These are phyloP conservation scores for Sesbania bispinosa DNA, from an alignment of 306 rosid species.

Conservation along the genomic window DNA sequence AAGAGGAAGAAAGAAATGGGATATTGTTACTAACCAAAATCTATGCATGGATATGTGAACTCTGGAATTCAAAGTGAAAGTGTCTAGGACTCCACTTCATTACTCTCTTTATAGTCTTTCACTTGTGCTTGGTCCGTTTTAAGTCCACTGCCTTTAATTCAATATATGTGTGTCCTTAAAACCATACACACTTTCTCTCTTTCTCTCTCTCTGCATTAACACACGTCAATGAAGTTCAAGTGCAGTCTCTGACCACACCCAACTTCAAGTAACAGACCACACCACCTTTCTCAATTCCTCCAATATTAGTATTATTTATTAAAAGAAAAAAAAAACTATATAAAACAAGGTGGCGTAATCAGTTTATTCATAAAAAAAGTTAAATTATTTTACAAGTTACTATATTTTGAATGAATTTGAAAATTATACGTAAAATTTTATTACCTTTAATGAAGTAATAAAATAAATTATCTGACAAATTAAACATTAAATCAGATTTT, in stretches of 20 bases:
- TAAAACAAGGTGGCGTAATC: too few species aligned
- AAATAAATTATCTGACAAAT: too few species aligned
- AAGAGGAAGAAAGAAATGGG: constrained; percentile 27
- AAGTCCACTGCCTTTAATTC: background rate
- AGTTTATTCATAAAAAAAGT: too few species aligned
- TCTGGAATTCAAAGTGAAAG: background rate
- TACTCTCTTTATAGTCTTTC: background rate
- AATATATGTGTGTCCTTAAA: too few species aligned
- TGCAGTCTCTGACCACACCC: constrained; percentile 33
- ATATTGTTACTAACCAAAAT: constrained; percentile 20
- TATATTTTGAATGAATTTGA: too few species aligned
- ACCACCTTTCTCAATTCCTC: constrained; percentile 23
- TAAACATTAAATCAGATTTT: too few species aligned
- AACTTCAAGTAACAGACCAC: constrained; percentile 6
- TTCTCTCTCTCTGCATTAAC: constrained; percentile 7
- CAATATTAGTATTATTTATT: background rate
- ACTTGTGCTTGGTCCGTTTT: background rate
- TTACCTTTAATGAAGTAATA: too few species aligned
- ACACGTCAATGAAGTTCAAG: constrained; percentile 13
- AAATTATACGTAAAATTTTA: too few species aligned
- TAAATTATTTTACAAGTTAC: too few species aligned
- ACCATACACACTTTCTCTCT: background rate
- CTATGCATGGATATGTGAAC: constrained; percentile 19
- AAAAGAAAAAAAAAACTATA: too few species aligned
- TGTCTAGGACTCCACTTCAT: background rate